Base-by-base conservation (phyloP, 305 asterid genomes). In the Fraxinus latifolia region DNA sequence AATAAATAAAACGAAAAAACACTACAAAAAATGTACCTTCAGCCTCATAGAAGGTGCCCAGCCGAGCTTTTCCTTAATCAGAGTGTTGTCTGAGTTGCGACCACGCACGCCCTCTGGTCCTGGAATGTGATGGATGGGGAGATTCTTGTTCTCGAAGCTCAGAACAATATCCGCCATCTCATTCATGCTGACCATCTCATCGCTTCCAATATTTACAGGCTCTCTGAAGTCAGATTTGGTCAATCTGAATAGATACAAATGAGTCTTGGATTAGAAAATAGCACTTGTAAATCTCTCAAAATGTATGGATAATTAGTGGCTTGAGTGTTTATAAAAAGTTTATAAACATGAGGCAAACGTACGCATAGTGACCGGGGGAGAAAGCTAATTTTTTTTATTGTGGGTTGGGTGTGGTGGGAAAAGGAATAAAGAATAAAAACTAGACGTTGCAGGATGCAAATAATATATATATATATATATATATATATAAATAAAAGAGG, bases 61-160 rank as follows among this genome's bases (percentile, higher is more conserved):
- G n/a, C 97, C 98, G n/a, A 93, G 97, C 91, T 91, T 95, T 88
- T 95, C 98, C 79, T 92, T 93, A 25, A 95, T 95, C n/a, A 95
- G 92, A 9, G 94, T 93, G 80, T 93, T 95, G 87, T 95, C 97
- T 14, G 98, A 95, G 81, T 95, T 95, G 12, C 98, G 89, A 80
- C 98, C 98, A 36, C 97, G 97, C 1, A 95, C 98, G 1, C 98
- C 98, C 82, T 95, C 97, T 12, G 98, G 98, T 42, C 97, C 98
- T 0, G 97, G 98, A 88, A 95, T 93, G 85, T 91, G 97, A 7
- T 92, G 90, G 86, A 95, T 88, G 0, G 98, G 97, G 37, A 93
- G 93, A 68, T 90, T 90, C 94, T 95, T 95, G 60, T 91, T 78
- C 84, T 93, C 98, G 71, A 95, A 92, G 92, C 97, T 87, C 34